Conservation (phyloP, 805 yeast genomes). For the Kuraishia piskuri region DNA sequence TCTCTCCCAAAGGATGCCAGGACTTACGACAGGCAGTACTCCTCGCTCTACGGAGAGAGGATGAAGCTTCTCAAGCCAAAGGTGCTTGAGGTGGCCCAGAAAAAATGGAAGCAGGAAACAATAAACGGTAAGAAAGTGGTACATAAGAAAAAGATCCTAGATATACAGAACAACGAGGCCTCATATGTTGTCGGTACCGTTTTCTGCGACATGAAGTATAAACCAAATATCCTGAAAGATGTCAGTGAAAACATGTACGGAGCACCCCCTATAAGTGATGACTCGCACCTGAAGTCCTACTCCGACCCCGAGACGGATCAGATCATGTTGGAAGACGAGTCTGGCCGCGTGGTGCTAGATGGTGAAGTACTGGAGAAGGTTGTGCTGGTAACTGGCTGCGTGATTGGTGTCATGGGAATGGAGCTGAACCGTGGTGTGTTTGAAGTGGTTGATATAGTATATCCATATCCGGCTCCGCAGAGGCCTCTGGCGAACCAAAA, state of each 20-base stretch:
- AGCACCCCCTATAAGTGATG: constrained; percentile 28
- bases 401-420: constrained; percentile 79
- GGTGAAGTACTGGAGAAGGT: constrained; percentile 51
- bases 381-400: constrained; percentile 81
- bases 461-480: constrained; percentile 62
- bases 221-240: constrained; percentile 79
- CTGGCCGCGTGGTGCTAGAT: constrained; percentile 73
- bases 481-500: constrained; percentile 17
- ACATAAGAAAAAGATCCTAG: constrained; percentile 44
- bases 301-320: constrained; percentile 48
- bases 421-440: constrained; percentile 79
- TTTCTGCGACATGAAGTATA: constrained; percentile 73
- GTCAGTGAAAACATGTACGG: constrained; percentile 55
- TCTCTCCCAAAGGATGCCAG: constrained; percentile 14
- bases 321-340: constrained; percentile 82
- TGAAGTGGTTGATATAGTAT: constrained; percentile 71
- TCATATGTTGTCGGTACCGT: constrained; percentile 86
- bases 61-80: constrained; percentile 37
- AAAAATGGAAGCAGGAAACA: constrained; percentile 31
- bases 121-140: constrained; percentile 21
- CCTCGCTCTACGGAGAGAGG: constrained; percentile 45
- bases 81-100: constrained; percentile 33
- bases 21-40: constrained; percentile 48
- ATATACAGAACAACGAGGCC: constrained; percentile 49
- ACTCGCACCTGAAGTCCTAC: constrained; percentile 34